Evolutionary conservation across 768 basidiomycete genomes (phyloP).

Genomic region (Candolleomyces efflorescens): DNA sequence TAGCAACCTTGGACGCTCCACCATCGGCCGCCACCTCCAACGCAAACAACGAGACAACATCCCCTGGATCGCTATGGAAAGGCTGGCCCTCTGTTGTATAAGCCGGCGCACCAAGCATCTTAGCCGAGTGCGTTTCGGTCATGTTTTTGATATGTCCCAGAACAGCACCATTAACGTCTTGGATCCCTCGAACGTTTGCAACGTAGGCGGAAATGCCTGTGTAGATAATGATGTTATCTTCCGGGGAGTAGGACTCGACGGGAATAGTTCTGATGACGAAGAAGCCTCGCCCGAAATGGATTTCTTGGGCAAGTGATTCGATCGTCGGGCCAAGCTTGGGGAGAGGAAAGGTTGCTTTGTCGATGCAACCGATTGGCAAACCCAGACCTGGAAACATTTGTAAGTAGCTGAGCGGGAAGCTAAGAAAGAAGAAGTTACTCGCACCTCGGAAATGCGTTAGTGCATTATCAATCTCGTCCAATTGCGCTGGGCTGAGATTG

Average conservation of each 20-base stretch:
- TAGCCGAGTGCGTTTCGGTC: constrained; percentile 23
- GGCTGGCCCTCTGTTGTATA: constrained; percentile 49
- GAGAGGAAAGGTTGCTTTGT: constrained; percentile 39
- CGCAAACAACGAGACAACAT: constrained; percentile 41
- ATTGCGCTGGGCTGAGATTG: constrained; percentile 23
- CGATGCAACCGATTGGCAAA: neutral
- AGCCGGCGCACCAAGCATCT: constrained; percentile 37
- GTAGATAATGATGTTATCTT: constrained; percentile 39
- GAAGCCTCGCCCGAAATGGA: constrained; percentile 43
- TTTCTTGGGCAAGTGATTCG: constrained; percentile 31
- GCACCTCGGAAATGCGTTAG: constrained; percentile 16
- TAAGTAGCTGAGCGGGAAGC: neutral
- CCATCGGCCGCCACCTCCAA: constrained; percentile 39
- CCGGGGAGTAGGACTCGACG: constrained; percentile 34
- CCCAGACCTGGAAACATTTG: neutral
- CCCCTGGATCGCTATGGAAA: constrained; percentile 43
- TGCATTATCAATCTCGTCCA: constrained; percentile 34
- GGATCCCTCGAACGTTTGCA: constrained; percentile 13
- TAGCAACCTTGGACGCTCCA: constrained; percentile 41
- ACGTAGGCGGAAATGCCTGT: constrained; percentile 29
- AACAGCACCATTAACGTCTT: constrained; percentile 28
- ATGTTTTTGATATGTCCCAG: constrained; percentile 47
- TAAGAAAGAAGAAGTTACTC: neutral
- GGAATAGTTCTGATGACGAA: constrained; percentile 46
- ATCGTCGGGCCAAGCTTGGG: constrained; percentile 35